Evolutionary conservation across 306 rosid genomes (phyloP).

Genomic region (Cicer yamashitae): DNA sequence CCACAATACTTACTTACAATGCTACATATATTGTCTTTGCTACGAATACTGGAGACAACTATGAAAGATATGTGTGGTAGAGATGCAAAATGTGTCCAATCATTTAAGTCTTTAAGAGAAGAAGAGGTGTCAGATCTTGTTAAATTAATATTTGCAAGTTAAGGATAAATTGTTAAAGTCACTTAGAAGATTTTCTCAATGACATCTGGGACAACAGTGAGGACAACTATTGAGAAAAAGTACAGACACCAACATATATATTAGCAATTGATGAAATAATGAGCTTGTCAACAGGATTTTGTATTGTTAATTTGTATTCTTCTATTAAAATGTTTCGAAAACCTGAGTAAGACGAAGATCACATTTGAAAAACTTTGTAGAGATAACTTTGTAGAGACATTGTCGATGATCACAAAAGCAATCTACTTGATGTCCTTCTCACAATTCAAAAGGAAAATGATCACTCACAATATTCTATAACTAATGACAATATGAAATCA

Average conservation of each 20-base stretch:
- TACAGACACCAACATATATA: neutral
- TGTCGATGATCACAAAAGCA: too few species aligned
- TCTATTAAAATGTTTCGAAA: too few species aligned
- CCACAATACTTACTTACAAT: neutral
- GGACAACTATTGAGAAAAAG: slow-evolving; percentile 28
- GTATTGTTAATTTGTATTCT: too few species aligned
- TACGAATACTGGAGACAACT: slow-evolving; percentile 42
- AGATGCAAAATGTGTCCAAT: slow-evolving; percentile 47
- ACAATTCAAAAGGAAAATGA: neutral
- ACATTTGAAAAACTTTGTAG: slow-evolving; percentile 15
- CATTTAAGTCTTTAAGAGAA: slow-evolving; percentile 45
- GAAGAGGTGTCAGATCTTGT: slow-evolving; percentile 30
- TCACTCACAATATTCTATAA: neutral
- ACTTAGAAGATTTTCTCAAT: neutral
- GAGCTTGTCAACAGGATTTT: too few species aligned
- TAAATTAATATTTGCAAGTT: slow-evolving; percentile 22
- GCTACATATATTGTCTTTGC: neutral
- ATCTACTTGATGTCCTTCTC: slow-evolving; percentile 4
- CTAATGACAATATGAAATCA: neutral
- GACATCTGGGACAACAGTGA: neutral
- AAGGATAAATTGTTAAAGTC: slow-evolving; percentile 39
- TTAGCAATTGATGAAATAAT: too few species aligned
- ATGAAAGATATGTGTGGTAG: slow-evolving; percentile 46
- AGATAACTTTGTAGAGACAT: neutral
- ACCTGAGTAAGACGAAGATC: neutral